These are phyloP conservation scores for Stropharia rugosoannulata DNA, from an alignment of 768 basidiomycete species.

Conservation along the genomic window DNA sequence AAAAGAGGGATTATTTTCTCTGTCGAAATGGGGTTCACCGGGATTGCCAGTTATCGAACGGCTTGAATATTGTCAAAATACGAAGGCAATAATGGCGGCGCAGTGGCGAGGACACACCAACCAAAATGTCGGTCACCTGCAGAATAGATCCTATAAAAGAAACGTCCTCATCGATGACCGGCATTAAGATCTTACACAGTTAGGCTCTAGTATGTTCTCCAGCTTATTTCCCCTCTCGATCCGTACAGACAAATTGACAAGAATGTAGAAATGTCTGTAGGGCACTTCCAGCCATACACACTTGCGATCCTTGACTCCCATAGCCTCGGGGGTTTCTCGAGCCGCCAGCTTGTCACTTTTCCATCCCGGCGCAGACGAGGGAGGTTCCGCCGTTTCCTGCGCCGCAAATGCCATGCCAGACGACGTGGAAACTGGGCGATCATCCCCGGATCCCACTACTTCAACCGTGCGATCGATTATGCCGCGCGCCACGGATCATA, in stretches of 20 bases:
- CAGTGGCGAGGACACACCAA: neutral
- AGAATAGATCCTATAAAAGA: neutral
- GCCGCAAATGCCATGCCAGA: neutral
- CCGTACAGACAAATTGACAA: neutral
- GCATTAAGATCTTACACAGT: neutral
- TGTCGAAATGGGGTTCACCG: too few species aligned
- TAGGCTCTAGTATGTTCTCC: neutral
- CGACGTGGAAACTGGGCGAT: conserved; percentile 1
- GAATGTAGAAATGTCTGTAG: neutral
- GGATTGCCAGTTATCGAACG: neutral
- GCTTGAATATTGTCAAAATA: neutral
- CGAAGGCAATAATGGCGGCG: neutral
- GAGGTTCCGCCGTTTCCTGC: neutral
- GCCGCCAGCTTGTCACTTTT: neutral
- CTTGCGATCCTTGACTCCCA: neutral
- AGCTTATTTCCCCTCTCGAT: neutral
- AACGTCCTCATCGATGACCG: neutral
- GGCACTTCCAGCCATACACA: neutral
- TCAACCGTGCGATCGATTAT: neutral
- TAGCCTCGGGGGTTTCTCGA: neutral
- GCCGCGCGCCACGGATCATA: conserved; percentile 6
- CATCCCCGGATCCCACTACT: neutral
- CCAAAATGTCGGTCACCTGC: neutral
- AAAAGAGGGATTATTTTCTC: too few species aligned
- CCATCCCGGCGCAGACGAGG: neutral